These are phyloP conservation scores for Alternaria sp. DNA, from an alignment of 2,329 filamentous ascomycete genomes.

Conservation along the genomic window DNA sequence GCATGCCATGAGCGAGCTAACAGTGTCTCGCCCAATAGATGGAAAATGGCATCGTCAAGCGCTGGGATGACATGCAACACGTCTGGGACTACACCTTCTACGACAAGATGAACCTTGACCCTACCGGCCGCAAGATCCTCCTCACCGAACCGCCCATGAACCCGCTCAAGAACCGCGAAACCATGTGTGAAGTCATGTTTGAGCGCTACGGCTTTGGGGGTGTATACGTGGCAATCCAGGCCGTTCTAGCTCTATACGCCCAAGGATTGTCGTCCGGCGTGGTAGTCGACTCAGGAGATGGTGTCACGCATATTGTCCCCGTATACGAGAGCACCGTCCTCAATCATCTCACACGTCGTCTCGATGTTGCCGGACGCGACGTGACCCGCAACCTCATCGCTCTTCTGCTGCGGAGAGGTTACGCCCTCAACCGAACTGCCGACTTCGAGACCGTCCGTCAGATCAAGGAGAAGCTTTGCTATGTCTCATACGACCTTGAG, in stretches of 20 bases:
- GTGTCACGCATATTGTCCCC: slow-evolving; percentile 97
- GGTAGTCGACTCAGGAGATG: slow-evolving; percentile 98
- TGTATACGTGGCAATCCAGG: slow-evolving; percentile 97
- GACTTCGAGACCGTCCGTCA: slow-evolving; percentile 98
- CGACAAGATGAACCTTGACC: slow-evolving; percentile 95
- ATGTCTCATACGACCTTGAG: slow-evolving; percentile 97
- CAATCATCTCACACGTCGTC: slow-evolving; percentile 91
- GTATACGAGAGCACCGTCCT: slow-evolving; percentile 98
- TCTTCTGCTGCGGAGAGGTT: slow-evolving; percentile 89
- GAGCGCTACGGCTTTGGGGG: slow-evolving; percentile 95
- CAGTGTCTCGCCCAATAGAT: slow-evolving; percentile 64
- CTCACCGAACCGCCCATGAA: slow-evolving; percentile 98
- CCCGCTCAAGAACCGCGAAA: slow-evolving; percentile 92
- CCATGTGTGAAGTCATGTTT: slow-evolving; percentile 99
- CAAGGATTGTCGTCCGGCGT: slow-evolving; percentile 87
- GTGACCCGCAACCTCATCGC: slow-evolving; percentile 99
- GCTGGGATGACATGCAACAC: slow-evolving; percentile 99
- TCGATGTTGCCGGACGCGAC: slow-evolving; percentile 95
- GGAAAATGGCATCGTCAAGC: slow-evolving; percentile 99
- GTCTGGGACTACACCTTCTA: slow-evolving; percentile 99
- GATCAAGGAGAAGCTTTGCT: slow-evolving; percentile 99
- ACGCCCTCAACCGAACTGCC: slow-evolving; percentile 95
- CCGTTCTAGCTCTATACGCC: slow-evolving; percentile 92
- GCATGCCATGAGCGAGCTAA: slow-evolving; percentile 31
- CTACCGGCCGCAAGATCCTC: slow-evolving; percentile 92